Conservation (phyloP, 2,329 filamentous ascomycete species). For the Cytospora piceicola region DNA sequence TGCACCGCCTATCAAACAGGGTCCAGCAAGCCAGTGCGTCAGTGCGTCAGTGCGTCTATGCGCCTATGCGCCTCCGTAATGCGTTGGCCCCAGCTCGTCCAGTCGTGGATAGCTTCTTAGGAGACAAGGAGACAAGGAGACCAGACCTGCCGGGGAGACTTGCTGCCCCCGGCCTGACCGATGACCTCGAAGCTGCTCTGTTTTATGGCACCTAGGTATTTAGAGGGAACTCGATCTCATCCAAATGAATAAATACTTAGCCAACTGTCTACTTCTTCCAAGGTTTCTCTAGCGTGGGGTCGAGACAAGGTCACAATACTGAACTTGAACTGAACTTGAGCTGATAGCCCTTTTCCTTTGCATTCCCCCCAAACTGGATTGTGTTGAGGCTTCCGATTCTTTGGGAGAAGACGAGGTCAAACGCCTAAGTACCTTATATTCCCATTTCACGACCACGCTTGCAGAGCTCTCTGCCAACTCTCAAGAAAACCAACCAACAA, state of each 20-base stretch:
- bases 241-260: background rate
- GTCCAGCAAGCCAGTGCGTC: background rate
- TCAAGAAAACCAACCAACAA: background rate
- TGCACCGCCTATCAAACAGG: background rate
- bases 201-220: background rate
- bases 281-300: background rate
- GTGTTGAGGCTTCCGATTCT: background rate
- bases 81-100: constrained; percentile 4
- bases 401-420: background rate
- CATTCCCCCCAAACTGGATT: background rate
- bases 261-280: background rate
- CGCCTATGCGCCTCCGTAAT: background rate
- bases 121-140: background rate
- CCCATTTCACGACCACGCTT: constrained; percentile 6
- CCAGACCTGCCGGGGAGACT: background rate
- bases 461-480: constrained; percentile 14
- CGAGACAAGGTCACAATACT: background rate
- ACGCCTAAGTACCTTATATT: constrained; percentile 1
- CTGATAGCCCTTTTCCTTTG: no score
- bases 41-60: background rate
- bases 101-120: constrained; percentile 23
- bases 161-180: background rate
- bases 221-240: background rate
- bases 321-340: no score
- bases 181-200: background rate